Evolutionary conservation across 2,329 filamentous ascomycete genomes (phyloP).

Genomic region (Fusarium odoratissimum): DNA sequence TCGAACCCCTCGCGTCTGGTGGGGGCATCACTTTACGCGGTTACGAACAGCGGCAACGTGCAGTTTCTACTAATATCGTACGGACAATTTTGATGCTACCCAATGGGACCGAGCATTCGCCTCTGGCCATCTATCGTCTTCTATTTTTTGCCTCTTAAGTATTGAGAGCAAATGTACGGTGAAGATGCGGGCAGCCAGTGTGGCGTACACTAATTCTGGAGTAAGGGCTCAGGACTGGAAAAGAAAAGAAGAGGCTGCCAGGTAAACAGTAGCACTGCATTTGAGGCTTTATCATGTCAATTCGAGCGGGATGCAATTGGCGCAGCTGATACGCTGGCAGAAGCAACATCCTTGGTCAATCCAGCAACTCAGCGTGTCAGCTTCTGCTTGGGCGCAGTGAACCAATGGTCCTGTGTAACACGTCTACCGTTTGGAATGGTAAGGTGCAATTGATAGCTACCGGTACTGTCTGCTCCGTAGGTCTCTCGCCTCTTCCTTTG

Average conservation of each 20-base stretch:
- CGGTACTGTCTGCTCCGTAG: not conserved
- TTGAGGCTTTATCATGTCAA: constrained; percentile 7
- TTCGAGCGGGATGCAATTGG: constrained; percentile 29
- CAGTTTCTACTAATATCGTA: constrained; percentile 9
- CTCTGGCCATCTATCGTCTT: not conserved
- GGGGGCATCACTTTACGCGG: constrained; percentile 25
- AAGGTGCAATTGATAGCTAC: constrained; percentile 6
- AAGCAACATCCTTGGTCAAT: constrained; percentile 1
- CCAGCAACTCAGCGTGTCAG: constrained; percentile 24
- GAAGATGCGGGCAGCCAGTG: constrained; percentile 5
- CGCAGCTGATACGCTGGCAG: constrained; percentile 21
- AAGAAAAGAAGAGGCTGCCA: constrained; percentile 4
- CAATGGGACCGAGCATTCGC: not conserved
- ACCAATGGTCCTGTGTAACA: constrained; percentile 6
- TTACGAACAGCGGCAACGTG: constrained; percentile 33
- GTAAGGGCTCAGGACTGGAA: not conserved
- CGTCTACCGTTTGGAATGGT: constrained; percentile 1
- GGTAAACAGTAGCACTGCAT: constrained; percentile 16
- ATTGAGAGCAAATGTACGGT: constrained; percentile 16
- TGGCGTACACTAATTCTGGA: constrained; percentile 1
- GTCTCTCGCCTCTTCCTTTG: not conserved
- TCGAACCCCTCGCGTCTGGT: constrained; percentile 20
- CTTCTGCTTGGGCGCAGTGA: constrained; percentile 25
- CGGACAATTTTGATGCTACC: not conserved
- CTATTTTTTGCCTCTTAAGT: not conserved